phyloP scores from a whole-genome alignment of 2,329 filamentous ascomycete genomes.

The Colletotrichum sidae region DNA sequence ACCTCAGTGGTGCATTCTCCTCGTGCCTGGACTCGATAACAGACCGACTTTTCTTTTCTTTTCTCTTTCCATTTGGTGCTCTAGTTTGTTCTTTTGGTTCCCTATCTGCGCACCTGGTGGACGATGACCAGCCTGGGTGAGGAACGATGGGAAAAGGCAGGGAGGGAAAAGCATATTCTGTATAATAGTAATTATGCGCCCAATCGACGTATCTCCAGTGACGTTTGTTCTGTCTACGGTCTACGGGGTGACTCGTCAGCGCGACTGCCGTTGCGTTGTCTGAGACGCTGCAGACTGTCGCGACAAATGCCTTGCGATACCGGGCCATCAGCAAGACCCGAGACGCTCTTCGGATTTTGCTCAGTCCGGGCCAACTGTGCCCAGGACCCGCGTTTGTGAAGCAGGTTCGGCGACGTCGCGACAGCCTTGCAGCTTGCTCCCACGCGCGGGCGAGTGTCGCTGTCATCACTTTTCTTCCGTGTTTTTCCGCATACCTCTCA shows the following conservation, averaged over 20 bases:
- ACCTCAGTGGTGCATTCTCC: too few species aligned
- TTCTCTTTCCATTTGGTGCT: conserved; percentile 13
- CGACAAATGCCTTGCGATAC: too few species aligned
- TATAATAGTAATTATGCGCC: conserved; percentile 33
- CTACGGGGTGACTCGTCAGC: neutral
- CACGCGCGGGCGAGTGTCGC: too few species aligned
- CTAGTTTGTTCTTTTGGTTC: conserved; percentile 43
- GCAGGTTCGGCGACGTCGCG: too few species aligned
- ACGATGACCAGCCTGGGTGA: neutral
- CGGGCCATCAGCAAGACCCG: too few species aligned
- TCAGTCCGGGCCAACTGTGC: too few species aligned
- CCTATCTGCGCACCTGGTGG: conserved; percentile 38
- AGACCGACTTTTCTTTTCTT: conserved; percentile 3
- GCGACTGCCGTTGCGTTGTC: too few species aligned
- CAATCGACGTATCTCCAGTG: conserved; percentile 6
- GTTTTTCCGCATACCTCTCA: neutral
- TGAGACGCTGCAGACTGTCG: too few species aligned
- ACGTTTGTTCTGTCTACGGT: neutral
- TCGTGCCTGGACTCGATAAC: conserved; percentile 19
- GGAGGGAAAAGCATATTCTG: conserved; percentile 19
- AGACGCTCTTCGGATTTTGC: too few species aligned
- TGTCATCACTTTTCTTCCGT: too few species aligned
- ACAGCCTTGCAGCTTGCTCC: too few species aligned
- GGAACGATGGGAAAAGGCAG: neutral
- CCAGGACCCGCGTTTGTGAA: too few species aligned